phyloP scores from a whole-genome alignment of 2,329 filamentous ascomycete genomes.

The Paecilomyces variotii region DNA sequence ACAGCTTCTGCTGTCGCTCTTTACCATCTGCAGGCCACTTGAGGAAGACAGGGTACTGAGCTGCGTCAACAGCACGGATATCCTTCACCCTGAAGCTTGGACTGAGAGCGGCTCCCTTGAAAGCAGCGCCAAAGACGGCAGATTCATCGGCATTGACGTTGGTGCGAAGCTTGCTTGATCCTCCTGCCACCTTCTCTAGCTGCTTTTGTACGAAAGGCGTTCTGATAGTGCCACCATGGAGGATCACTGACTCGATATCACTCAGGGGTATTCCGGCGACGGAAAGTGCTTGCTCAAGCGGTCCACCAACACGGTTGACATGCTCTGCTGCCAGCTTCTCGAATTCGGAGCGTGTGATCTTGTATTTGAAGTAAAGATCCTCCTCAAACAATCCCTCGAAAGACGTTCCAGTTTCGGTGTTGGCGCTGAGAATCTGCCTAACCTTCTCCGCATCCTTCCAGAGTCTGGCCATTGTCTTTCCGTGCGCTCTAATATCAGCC shows the following conservation, averaged over 20 bases:
- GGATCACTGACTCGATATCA: constrained; percentile 82
- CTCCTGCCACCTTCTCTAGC: constrained; percentile 67
- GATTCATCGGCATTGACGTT: constrained; percentile 98
- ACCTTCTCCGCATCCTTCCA: constrained; percentile 83
- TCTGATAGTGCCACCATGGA: constrained; percentile 82
- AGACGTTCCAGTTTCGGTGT: constrained; percentile 67
- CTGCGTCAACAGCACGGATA: constrained; percentile 72
- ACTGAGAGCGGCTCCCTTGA: constrained; percentile 85
- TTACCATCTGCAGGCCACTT: constrained; percentile 68
- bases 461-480: constrained; percentile 80
- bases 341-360: constrained; percentile 70
- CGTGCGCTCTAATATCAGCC: constrained; percentile 56
- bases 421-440: constrained; percentile 87
- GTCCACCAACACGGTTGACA: constrained; percentile 58
- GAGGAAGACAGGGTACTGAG: constrained; percentile 65
- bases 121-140: constrained; percentile 90
- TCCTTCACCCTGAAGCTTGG: constrained; percentile 98
- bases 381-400: constrained; percentile 82
- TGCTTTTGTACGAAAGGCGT: constrained; percentile 92
- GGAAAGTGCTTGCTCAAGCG: constrained; percentile 66
- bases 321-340: constrained; percentile 67
- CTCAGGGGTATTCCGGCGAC: constrained; percentile 62
- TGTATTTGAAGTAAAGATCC: constrained; percentile 89
- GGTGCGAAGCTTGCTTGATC: constrained; percentile 70
- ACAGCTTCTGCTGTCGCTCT: constrained; percentile 71